Base-by-base conservation (phyloP, 306 rosid genomes). In the Prunus armeniaca region DNA sequence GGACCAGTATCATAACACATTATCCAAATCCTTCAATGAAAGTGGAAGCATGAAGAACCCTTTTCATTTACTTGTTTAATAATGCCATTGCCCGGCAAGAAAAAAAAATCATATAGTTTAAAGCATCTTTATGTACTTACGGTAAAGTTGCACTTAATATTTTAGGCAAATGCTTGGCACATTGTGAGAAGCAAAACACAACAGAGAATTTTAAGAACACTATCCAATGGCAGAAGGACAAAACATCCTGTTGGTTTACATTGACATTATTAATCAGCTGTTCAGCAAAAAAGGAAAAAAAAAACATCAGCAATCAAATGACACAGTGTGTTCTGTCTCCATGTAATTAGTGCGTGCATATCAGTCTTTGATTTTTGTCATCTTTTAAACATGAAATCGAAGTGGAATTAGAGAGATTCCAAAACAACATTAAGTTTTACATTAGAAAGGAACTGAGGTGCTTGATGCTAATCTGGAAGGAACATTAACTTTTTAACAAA, bases 181-280 rank as follows among this genome's bases (percentile, higher is more conserved):
- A 45, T 65, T 77, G 43, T 56, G 65, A 49, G 78, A 68, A 47
- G 20, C 32, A 65, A 78, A 81, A 68, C 13, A 27, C 47, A 55
- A 45, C 18, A 7, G 7, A 56, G 28, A 56, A 56, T 54, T 58
- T 46, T 2, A 70, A 73, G 49, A 75, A 58, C 83, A 78, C 68
- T 20, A 52, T 74, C 67, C 80, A 73, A 75, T 73, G 14, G 55
- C 3, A 34, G 70, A 55, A 66, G 57, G 85, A 85, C 86, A 78
- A 79, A 78, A 78, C 71, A 80, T 81, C 85, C 41, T 83, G 83
- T 81, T 85, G 60, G 20, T 55, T 78, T 78, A 80, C 75, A 54
- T 46, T 76, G 27, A 32, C 77, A 60, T 28, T 43, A 76, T 28
- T 73, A 18, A 56, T 74, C 43, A 55, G 67, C 69, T 70, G 43